phyloP scores from a whole-genome alignment of 352 stramenopile genomes.

The Lagenidium sp. region DNA sequence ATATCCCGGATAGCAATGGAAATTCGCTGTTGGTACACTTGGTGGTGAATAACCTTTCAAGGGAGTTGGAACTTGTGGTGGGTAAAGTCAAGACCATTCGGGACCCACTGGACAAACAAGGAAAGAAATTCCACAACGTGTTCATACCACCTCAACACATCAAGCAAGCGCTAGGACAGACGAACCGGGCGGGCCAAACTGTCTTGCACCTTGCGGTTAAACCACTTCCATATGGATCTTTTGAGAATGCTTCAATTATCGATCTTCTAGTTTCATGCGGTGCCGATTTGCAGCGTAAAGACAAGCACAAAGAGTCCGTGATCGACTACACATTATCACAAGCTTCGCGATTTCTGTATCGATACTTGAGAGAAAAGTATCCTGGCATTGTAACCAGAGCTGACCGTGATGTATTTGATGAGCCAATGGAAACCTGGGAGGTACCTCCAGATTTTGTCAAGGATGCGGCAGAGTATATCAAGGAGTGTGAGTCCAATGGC shows the following conservation, averaged over 20 bases:
- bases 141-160: conserved; percentile 32
- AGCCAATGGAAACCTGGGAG: conserved; percentile 19
- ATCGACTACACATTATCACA: conserved; percentile 53
- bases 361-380: conserved; percentile 29
- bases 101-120: no score
- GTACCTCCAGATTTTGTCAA: conserved; percentile 24
- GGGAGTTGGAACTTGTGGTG: conserved; percentile 32
- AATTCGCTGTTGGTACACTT: conserved; percentile 64
- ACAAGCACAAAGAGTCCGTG: conserved; percentile 25
- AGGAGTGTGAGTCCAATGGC: conserved; percentile 33
- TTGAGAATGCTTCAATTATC: conserved; percentile 49
- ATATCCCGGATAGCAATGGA: conserved; percentile 28
- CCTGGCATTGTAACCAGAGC: conserved; percentile 15
- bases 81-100: conserved; percentile 29
- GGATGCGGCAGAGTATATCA: conserved; percentile 42
- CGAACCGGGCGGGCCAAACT: conserved; percentile 33
- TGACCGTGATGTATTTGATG: conserved; percentile 21
- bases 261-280: conserved; percentile 34
- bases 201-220: conserved; percentile 54
- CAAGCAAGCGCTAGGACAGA: conserved; percentile 26
- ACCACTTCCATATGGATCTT: conserved; percentile 45
- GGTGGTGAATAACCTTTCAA: conserved; percentile 31
- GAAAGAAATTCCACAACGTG: conserved; percentile 22
- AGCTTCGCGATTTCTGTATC: conserved; percentile 43
- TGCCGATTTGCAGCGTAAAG: conserved; percentile 21